A percentile compares a stretch with the other conserved stretches of the same genome.
These are phyloP conservation scores for Pseudogymnoascus sp. DNA, from an alignment of 2,329 filamentous ascomycete species.

Conservation along the genomic window DNA sequence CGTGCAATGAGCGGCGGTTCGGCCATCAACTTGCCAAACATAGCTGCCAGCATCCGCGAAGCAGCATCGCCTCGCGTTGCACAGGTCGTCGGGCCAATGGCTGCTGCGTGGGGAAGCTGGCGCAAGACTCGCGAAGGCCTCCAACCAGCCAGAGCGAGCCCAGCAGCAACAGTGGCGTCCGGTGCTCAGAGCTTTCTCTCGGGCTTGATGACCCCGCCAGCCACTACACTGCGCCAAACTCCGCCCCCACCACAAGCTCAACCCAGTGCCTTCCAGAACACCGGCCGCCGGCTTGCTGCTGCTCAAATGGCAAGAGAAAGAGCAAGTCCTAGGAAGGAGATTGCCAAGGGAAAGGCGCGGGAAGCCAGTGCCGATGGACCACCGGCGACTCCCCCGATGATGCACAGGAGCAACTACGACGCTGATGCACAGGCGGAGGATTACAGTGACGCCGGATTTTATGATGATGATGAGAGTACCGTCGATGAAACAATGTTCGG, in stretches of 20 bases:
- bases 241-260: slow-evolving; percentile 39
- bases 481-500: slow-evolving; percentile 14
- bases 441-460: slow-evolving; percentile 30
- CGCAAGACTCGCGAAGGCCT: slow-evolving; percentile 51
- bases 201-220: slow-evolving; percentile 84
- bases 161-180: slow-evolving; percentile 34
- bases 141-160: slow-evolving; percentile 35
- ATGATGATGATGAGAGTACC: slow-evolving; percentile 29
- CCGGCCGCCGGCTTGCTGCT: slow-evolving; percentile 50
- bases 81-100: slow-evolving; percentile 66
- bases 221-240: slow-evolving; percentile 51
- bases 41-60: slow-evolving; percentile 69
- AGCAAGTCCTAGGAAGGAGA: slow-evolving; percentile 5
- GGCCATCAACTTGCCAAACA: slow-evolving; percentile 61
- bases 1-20: slow-evolving; percentile 67
- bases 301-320: slow-evolving; percentile 36
- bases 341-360: slow-evolving; percentile 19
- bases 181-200: slow-evolving; percentile 59
- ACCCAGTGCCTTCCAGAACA: slow-evolving; percentile 53
- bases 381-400: slow-evolving; percentile 53
- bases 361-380: slow-evolving; percentile 25
- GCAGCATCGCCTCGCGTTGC: slow-evolving; percentile 70
- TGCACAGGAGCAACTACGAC: slow-evolving; percentile 52
- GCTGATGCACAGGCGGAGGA: slow-evolving; percentile 54
- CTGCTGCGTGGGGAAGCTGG: slow-evolving; percentile 98